Conservation (phyloP, 202 grass and related monocot species). For the Eragrostis tef region DNA sequence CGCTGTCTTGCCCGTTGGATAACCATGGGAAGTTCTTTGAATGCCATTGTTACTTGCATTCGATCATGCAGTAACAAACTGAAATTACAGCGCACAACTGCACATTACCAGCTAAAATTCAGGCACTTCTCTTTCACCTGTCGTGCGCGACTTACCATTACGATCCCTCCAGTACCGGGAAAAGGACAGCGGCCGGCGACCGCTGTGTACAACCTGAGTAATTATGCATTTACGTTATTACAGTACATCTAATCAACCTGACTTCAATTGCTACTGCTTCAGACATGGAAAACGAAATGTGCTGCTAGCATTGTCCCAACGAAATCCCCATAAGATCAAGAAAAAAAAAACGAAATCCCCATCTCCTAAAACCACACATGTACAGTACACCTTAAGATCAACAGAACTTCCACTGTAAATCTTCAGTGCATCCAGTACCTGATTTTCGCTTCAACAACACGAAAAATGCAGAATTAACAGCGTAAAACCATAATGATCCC, state of each 20-base stretch:
- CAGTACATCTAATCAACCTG: constrained; percentile 6
- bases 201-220: constrained; percentile 19
- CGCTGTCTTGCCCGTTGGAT: too few species aligned
- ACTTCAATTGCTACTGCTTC: constrained; percentile 27
- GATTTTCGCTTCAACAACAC: constrained; percentile 2
- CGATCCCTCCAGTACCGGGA: background rate
- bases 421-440: background rate
- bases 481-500: constrained; percentile 15
- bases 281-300: background rate
- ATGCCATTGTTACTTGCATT: too few species aligned
- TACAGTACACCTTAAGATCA: background rate
- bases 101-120: background rate
- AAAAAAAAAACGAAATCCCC: too few species aligned
- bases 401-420: background rate
- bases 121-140: background rate
- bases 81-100: background rate
- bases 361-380: background rate
- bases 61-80: constrained; percentile 2
- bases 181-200: constrained; percentile 3
- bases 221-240: constrained; percentile 13
- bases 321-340: too few species aligned
- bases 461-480: background rate
- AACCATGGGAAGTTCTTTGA: too few species aligned
- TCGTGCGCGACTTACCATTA: too few species aligned
- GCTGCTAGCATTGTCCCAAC: background rate